Evolutionary conservation across 495 filamentous ascomycete genomes (phyloP).

Genomic region (Penicillium flavigenum): DNA sequence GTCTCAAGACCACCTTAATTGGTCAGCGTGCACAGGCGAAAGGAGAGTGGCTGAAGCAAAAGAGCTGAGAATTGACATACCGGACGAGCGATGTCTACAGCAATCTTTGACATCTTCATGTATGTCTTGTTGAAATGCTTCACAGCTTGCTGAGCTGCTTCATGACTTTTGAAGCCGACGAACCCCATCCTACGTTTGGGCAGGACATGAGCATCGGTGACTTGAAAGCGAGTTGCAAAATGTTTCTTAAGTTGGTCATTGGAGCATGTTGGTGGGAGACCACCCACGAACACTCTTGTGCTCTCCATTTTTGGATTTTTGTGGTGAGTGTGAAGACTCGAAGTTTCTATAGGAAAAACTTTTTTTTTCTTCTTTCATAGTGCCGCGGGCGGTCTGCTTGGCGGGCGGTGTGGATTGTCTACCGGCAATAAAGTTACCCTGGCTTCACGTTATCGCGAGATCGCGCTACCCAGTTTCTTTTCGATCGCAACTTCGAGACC

Average conservation of each 20-base stretch:
- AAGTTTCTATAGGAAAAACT: conserved; percentile 19
- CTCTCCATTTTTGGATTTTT: conserved; percentile 42
- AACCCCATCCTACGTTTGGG: conserved; percentile 89
- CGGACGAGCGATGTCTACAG: conserved; percentile 84
- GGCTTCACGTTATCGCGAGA: conserved; percentile 17
- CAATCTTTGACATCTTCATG: conserved; percentile 94
- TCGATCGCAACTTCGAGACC: conserved; percentile 5
- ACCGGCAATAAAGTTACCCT: conserved; percentile 18
- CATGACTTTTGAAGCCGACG: conserved; percentile 83
- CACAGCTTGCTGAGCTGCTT: conserved; percentile 77
- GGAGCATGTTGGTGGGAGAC: conserved; percentile 69
- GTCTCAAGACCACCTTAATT: conserved; percentile 48
- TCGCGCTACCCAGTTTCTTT: not conserved
- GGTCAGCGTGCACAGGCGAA: conserved; percentile 45
- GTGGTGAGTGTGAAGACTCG: conserved; percentile 26
- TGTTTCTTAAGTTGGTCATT: conserved; percentile 84
- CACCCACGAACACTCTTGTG: conserved; percentile 86
- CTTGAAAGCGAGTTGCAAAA: conserved; percentile 70
- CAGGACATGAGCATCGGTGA: conserved; percentile 90
- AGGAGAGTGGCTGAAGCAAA: conserved; percentile 16
- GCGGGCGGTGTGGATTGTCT: conserved; percentile 13
- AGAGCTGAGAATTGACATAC: conserved; percentile 48
- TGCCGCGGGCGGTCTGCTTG: conserved; percentile 37
- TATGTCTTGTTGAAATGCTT: conserved; percentile 94
- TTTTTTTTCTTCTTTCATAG: conserved; percentile 42